A percentile compares a stretch with the other conserved stretches of the same genome.
These are phyloP conservation scores for Coemansia umbellata DNA, from an alignment of 192 early-diverging fungal genomes.

Conservation along the genomic window DNA sequence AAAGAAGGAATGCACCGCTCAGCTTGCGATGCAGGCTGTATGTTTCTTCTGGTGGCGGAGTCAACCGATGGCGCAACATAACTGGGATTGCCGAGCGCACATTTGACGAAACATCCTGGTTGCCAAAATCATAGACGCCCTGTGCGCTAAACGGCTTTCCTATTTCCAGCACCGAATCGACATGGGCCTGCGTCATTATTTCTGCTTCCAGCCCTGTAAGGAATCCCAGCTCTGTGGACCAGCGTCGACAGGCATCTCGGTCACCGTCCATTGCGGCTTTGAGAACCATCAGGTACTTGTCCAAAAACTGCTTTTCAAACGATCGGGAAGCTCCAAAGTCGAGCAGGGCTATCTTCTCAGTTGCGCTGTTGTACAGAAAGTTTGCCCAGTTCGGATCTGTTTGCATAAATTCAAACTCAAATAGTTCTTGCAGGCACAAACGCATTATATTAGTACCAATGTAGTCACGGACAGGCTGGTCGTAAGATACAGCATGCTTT, in stretches of 20 bases:
- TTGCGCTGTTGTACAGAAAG: constrained; percentile 77
- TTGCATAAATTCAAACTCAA: constrained; percentile 95
- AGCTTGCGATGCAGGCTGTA: constrained; percentile 95
- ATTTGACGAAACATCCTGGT: constrained; percentile 75
- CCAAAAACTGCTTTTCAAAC: constrained; percentile 71
- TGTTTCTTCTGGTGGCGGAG: constrained; percentile 97
- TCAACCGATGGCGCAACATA: constrained; percentile 90
- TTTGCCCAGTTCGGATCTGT: constrained; percentile 99
- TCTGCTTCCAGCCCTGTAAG: constrained; percentile 91
- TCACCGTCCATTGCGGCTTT: constrained; percentile 68
- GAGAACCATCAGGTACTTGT: constrained; percentile 72
- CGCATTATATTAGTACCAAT: constrained; percentile 73
- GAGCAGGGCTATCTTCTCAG: constrained; percentile 74
- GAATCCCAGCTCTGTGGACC: constrained; percentile 82
- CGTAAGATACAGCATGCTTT: constrained; percentile 54
- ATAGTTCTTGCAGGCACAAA: constrained; percentile 86
- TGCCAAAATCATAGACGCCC: constrained; percentile 72
- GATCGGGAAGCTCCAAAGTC: constrained; percentile 94
- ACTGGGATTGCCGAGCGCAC: constrained; percentile 88
- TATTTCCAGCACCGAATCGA: constrained; percentile 80
- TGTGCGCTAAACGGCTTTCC: constrained; percentile 73
- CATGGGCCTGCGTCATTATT: constrained; percentile 82
- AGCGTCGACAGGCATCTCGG: constrained; percentile 67
- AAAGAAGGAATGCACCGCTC: constrained; percentile 88
- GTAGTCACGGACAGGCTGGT: constrained; percentile 57